Conservation (phyloP, 129 eudicot species). For the Flaveria trinervia region DNA sequence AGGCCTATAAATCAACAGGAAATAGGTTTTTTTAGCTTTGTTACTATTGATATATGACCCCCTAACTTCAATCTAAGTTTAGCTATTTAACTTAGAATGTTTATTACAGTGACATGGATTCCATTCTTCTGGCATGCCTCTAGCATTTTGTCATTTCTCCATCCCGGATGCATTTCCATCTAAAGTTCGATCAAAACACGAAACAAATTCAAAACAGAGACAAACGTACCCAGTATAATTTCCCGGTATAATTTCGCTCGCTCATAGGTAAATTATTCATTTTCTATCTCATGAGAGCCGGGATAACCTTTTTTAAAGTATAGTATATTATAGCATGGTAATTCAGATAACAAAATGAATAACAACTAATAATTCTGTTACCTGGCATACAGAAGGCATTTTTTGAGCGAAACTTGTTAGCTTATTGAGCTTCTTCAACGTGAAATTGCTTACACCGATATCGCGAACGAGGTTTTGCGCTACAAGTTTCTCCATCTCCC, state of each 20-base stretch:
- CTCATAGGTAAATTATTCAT: too few relatives aligned
- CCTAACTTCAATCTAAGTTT: neutral
- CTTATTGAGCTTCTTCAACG: conserved; percentile 54
- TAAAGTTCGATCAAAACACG: conserved; percentile 14
- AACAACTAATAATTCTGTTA: neutral
- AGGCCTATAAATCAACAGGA: conserved; percentile 37
- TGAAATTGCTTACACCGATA: conserved; percentile 64
- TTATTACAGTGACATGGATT: conserved; percentile 63
- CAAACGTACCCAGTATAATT: too few relatives aligned
- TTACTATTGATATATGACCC: too few relatives aligned
- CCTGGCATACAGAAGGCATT: conserved; percentile 80
- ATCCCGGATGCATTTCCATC: conserved; percentile 91
- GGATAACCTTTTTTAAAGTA: too few relatives aligned
- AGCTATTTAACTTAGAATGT: neutral
- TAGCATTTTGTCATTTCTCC: conserved; percentile 76
- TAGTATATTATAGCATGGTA: too few relatives aligned
- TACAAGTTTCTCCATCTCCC: conserved; percentile 75
- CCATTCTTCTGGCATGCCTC: conserved; percentile 62
- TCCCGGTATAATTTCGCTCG: too few relatives aligned
- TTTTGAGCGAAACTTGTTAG: conserved; percentile 53
- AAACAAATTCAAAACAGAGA: neutral
- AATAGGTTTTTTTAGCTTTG: neutral
- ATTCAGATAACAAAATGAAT: neutral
- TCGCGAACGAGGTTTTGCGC: conserved; percentile 52
- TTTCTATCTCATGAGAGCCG: too few relatives aligned